Conservation (phyloP, 495 filamentous ascomycete genomes). For the Hypoxylon cercidicola region DNA sequence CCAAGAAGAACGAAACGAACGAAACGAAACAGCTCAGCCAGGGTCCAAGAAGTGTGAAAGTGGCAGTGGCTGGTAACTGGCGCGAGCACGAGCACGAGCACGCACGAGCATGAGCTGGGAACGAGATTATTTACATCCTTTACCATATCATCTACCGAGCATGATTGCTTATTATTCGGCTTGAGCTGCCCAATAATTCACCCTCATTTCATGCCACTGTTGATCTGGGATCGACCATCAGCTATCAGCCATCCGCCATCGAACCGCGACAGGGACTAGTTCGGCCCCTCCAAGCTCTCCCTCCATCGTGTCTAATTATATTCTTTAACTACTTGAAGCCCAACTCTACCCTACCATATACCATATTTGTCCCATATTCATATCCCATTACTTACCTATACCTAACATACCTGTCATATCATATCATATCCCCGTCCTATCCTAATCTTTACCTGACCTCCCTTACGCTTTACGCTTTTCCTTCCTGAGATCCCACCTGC, state of each 20-base stretch:
- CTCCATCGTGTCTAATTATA: constrained; percentile 35
- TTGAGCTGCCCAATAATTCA: constrained; percentile 37
- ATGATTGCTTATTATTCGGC: constrained; percentile 33
- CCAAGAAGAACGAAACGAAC: constrained; percentile 24
- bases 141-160: constrained; percentile 30
- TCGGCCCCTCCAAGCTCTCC: constrained; percentile 20
- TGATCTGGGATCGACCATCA: constrained; percentile 39
- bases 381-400: constrained; percentile 3
- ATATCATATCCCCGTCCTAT: constrained; percentile 6
- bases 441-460: constrained; percentile 20
- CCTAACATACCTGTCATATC: background rate
- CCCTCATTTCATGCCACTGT: constrained; percentile 24
- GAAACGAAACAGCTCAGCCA: constrained; percentile 19
- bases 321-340: constrained; percentile 41
- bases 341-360: constrained; percentile 40
- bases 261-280: constrained; percentile 39
- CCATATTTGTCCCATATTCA: too few species aligned
- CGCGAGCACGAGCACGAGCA: background rate
- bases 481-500: constrained; percentile 20
- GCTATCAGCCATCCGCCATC: too few species aligned
- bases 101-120: constrained; percentile 20
- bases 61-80: constrained; percentile 9
- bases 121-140: constrained; percentile 14
- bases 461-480: constrained; percentile 20
- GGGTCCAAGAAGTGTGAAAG: background rate